These are phyloP conservation scores for Neurospora tetrasperma DNA, from an alignment of 495 filamentous ascomycete species.

Conservation along the genomic window DNA sequence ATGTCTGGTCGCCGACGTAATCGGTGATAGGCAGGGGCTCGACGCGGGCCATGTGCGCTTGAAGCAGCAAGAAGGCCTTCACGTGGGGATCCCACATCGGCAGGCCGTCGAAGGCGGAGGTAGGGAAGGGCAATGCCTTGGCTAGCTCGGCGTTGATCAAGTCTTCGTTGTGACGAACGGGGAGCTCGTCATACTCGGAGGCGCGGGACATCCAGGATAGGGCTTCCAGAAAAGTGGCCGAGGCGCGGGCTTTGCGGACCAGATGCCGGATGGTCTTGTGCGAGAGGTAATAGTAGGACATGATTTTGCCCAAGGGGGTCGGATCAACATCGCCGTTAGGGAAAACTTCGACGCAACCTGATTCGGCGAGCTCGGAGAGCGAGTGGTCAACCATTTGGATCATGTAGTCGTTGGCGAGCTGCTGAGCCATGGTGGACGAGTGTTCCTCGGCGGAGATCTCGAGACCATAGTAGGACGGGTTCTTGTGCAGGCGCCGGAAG, in stretches of 20 bases:
- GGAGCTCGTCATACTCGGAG: conserved; percentile 93
- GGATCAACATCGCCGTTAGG: conserved; percentile 85
- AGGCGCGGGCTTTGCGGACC: conserved; percentile 60
- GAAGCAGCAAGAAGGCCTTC: conserved; percentile 88
- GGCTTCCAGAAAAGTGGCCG: conserved; percentile 75
- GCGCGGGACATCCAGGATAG: conserved; percentile 88
- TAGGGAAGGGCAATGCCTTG: conserved; percentile 56
- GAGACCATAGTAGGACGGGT: conserved; percentile 94
- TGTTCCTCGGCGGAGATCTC: conserved; percentile 92
- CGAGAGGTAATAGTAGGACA: conserved; percentile 98
- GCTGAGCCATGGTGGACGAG: conserved; percentile 74
- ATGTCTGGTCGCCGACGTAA: conserved; percentile 85
- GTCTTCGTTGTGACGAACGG: conserved; percentile 98
- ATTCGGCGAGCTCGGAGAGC: conserved; percentile 66
- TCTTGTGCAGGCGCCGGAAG: conserved; percentile 94
- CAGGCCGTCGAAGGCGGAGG: conserved; percentile 40
- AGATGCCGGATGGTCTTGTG: conserved; percentile 90
- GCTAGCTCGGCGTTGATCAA: conserved; percentile 92
- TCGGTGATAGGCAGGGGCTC: conserved; percentile 80
- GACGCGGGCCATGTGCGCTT: conserved; percentile 89
- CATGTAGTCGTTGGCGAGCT: conserved; percentile 84
- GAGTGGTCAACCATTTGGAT: conserved; percentile 82
- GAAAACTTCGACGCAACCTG: conserved; percentile 67
- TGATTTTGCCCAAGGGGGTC: conserved; percentile 89
- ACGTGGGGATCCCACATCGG: conserved; percentile 99